Conservation (phyloP, 2,329 filamentous ascomycete genomes). For the Zalaria obscura region DNA sequence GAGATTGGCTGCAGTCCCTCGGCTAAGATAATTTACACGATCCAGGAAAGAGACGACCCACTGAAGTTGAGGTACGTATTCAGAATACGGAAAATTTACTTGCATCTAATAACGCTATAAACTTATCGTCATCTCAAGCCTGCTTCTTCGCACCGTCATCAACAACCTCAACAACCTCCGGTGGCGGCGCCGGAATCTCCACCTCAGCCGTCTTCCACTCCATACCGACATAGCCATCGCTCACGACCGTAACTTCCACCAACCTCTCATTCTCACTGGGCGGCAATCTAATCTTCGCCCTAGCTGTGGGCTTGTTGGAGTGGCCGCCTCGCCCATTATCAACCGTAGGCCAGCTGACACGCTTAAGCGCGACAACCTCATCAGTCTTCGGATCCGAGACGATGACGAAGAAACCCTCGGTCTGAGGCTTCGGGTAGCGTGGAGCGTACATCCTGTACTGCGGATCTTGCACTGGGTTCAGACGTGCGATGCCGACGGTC, state of each 20-base stretch:
- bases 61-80: too few species aligned
- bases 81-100: too few species aligned
- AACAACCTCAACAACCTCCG: conserved; percentile 16
- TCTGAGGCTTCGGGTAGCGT: conserved; percentile 84
- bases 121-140: neutral
- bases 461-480: conserved; percentile 49
- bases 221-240: conserved; percentile 78
- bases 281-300: conserved; percentile 47
- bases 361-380: conserved; percentile 75
- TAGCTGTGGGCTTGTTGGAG: conserved; percentile 34
- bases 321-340: conserved; percentile 8
- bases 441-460: conserved; percentile 75
- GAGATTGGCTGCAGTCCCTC: too few species aligned
- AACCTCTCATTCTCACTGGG: conserved; percentile 39
- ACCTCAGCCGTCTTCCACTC: conserved; percentile 41
- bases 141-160: conserved; percentile 18
- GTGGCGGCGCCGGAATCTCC: conserved; percentile 29
- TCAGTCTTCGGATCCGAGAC: conserved; percentile 53
- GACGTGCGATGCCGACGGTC: conserved; percentile 48
- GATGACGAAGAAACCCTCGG: conserved; percentile 82
- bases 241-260: conserved; percentile 63
- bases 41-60: too few species aligned
- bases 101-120: too few species aligned
- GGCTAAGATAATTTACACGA: too few species aligned
- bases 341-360: conserved; percentile 55